These are phyloP conservation scores for Mucor lusitanicus DNA, from an alignment of 371 early-diverging fungal genomes.

Conservation along the genomic window DNA sequence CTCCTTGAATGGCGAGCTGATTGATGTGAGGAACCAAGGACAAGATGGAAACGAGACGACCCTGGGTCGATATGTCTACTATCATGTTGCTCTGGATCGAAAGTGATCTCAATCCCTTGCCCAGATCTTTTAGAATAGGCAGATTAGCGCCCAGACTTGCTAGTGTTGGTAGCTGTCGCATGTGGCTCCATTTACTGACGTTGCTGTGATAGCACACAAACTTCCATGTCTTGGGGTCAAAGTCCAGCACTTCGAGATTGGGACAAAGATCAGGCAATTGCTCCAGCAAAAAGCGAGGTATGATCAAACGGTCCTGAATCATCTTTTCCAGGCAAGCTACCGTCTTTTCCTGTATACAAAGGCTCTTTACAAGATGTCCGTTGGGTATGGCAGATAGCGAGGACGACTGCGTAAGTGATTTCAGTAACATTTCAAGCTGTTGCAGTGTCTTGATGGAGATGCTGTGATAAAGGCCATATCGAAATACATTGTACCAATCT, in stretches of 20 bases:
- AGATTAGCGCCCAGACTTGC: neutral
- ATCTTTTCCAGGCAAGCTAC: neutral
- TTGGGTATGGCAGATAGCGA: neutral
- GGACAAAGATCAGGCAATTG: conserved; percentile 16
- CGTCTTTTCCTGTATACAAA: neutral
- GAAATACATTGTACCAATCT: conserved; percentile 16
- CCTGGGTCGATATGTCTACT: conserved; percentile 6
- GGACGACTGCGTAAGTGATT: neutral
- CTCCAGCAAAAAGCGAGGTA: conserved; percentile 6
- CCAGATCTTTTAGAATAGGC: conserved; percentile 9
- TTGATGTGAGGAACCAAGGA: conserved; percentile 4
- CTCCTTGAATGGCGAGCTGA: neutral
- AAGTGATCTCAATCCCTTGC: neutral
- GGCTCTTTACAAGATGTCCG: conserved; percentile 4
- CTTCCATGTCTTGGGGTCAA: conserved; percentile 17
- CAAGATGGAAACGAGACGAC: neutral
- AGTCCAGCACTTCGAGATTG: conserved; percentile 9
- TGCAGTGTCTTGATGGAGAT: neutral
- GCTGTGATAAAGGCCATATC: conserved; percentile 3
- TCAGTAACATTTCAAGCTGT: neutral
- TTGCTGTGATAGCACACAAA: neutral
- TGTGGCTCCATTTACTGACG: neutral
- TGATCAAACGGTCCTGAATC: neutral
- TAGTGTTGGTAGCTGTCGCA: conserved; percentile 13
- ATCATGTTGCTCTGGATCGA: conserved; percentile 14